Conservation (phyloP, 495 filamentous ascomycete genomes). For the Podospora comata region DNA sequence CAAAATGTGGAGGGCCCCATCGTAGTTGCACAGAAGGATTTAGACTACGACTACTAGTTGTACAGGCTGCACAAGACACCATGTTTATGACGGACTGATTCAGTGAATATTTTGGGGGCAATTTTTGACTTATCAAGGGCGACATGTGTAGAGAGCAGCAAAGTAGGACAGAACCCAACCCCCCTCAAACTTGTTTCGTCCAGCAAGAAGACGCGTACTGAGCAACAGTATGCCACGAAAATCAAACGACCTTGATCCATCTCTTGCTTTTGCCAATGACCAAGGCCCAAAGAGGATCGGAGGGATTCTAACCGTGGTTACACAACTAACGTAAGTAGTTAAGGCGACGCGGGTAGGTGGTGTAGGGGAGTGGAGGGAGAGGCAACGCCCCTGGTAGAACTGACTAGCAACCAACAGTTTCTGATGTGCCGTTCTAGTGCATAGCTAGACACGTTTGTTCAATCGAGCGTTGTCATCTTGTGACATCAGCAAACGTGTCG, state of each 20-base stretch:
- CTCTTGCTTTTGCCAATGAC: background rate
- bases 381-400: background rate
- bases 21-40: background rate
- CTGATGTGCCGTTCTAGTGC: background rate
- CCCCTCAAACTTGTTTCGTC: background rate
- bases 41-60: background rate
- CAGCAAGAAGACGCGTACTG: background rate
- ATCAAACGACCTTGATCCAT: background rate
- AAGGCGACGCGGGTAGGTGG: background rate
- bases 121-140: background rate
- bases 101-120: background rate
- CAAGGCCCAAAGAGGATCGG: background rate
- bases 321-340: background rate
- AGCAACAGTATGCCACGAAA: background rate
- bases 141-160: background rate
- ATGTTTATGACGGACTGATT: background rate
- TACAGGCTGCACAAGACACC: background rate
- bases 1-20: background rate
- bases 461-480: background rate
- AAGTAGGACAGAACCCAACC: background rate
- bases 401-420: background rate
- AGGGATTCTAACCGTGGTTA: background rate
- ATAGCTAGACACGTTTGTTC: background rate
- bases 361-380: background rate
- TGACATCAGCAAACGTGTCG: background rate